A percentile compares a stretch with the other conserved stretches of the same genome.
phyloP scores from a whole-genome alignment of 768 basidiomycete genomes.

The Hygrophorus pudorinus region DNA sequence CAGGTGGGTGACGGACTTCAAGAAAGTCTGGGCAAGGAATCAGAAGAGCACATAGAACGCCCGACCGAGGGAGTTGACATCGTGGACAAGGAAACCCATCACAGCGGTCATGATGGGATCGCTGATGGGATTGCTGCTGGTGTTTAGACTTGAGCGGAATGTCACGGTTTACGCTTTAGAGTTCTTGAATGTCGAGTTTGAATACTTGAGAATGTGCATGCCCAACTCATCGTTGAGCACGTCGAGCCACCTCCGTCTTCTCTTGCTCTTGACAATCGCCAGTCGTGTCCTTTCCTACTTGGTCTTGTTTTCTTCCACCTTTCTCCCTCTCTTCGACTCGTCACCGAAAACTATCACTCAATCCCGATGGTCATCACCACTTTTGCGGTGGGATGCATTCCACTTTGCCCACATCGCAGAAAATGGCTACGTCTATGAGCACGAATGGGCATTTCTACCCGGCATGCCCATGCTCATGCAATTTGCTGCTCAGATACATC shows the following conservation, averaged over 20 bases:
- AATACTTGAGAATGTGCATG: too few relatives aligned
- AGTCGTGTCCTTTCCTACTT: slow-evolving; percentile 16
- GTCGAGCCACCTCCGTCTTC: slow-evolving; percentile 1
- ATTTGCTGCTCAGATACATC: slow-evolving; percentile 17
- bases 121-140: too few relatives aligned
- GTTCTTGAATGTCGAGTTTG: too few relatives aligned
- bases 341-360: slow-evolving; percentile 7
- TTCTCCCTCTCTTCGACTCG: slow-evolving; percentile 20
- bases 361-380: slow-evolving; percentile 10
- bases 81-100: too few relatives aligned
- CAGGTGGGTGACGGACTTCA: too few relatives aligned
- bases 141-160: too few relatives aligned
- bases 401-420: slow-evolving; percentile 68
- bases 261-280: slow-evolving; percentile 13
- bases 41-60: too few relatives aligned
- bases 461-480: slow-evolving; percentile 51
- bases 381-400: slow-evolving; percentile 83
- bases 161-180: too few relatives aligned
- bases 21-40: too few relatives aligned
- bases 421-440: slow-evolving; percentile 52
- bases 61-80: too few relatives aligned
- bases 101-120: too few relatives aligned
- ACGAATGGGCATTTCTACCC: slow-evolving; percentile 85
- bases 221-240: too few relatives aligned
- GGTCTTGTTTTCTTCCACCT: slow-evolving; percentile 18